Evolutionary conservation across 2,329 filamentous ascomycete species (phyloP).

Genomic region (Aspergillus viridinutans): DNA sequence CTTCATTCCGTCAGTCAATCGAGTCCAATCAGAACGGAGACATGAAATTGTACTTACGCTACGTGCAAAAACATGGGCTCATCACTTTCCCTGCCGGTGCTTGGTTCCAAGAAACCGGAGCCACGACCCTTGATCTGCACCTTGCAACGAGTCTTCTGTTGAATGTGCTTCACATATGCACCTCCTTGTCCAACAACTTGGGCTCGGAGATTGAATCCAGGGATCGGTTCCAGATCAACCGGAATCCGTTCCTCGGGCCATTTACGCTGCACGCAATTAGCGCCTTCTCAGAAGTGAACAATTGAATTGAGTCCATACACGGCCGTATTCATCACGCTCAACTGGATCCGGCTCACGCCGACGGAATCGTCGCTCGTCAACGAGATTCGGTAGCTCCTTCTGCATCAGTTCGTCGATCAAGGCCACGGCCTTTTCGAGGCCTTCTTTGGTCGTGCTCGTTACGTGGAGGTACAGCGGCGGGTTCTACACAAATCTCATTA

Average conservation of each 20-base stretch:
- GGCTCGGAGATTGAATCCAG: constrained; percentile 91
- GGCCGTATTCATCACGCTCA: constrained; percentile 85
- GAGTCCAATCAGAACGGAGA: background rate
- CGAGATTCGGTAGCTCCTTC: constrained; percentile 89
- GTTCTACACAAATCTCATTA: constrained; percentile 54
- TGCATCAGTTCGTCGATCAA: constrained; percentile 96
- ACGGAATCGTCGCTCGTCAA: constrained; percentile 89
- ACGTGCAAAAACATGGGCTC: constrained; percentile 97
- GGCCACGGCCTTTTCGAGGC: constrained; percentile 79
- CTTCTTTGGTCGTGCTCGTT: constrained; percentile 85
- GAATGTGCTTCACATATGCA: constrained; percentile 96
- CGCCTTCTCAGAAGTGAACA: background rate
- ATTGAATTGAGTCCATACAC: constrained; percentile 51
- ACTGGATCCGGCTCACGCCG: constrained; percentile 73
- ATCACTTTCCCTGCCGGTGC: constrained; percentile 85
- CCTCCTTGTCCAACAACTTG: constrained; percentile 94
- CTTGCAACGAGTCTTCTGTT: constrained; percentile 88
- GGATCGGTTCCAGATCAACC: constrained; percentile 83
- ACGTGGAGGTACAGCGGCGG: constrained; percentile 93
- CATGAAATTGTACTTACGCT: constrained; percentile 54
- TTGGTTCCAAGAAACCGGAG: constrained; percentile 86
- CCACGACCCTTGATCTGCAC: constrained; percentile 98
- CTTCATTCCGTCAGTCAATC: constrained; percentile 47
- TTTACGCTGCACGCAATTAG: constrained; percentile 66
- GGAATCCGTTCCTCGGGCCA: constrained; percentile 97